Evolutionary conservation across 768 basidiomycete genomes (phyloP).

Genomic region (Austroboletus festivus): DNA sequence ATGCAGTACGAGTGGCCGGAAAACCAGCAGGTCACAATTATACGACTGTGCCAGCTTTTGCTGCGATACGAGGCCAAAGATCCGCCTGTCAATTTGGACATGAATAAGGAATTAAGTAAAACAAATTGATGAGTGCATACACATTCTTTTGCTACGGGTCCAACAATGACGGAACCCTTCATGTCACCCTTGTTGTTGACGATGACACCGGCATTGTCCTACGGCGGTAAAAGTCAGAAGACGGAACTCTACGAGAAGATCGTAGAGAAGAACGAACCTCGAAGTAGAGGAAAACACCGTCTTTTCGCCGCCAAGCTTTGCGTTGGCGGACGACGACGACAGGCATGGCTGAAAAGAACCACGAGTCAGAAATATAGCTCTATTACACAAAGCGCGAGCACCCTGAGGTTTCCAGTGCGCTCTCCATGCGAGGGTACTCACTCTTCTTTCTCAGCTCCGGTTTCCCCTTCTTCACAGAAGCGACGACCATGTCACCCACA

Average conservation of each 20-base stretch:
- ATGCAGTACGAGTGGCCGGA: conserved; percentile 11
- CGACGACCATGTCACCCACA: conserved; percentile 94
- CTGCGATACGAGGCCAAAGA: conserved; percentile 98
- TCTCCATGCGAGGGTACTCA: conserved; percentile 40
- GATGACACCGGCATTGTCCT: conserved; percentile 96
- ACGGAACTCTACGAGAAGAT: neutral
- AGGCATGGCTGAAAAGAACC: conserved; percentile 74
- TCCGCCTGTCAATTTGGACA: conserved; percentile 60
- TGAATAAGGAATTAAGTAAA: neutral
- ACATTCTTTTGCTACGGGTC: conserved; percentile 99
- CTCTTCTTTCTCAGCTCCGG: conserved; percentile 99
- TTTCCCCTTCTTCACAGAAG: conserved; percentile 99
- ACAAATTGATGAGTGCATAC: conserved; percentile 46
- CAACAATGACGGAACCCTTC: conserved; percentile 98
- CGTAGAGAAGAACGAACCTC: conserved; percentile 50
- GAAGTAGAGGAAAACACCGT: conserved; percentile 99
- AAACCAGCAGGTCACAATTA: conserved; percentile 39
- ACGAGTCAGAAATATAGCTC: conserved; percentile 9
- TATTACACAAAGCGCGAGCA: neutral
- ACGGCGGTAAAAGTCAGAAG: neutral
- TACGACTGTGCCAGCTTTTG: conserved; percentile 97
- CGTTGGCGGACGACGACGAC: conserved; percentile 96
- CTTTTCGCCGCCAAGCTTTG: conserved; percentile 96
- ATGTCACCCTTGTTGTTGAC: conserved; percentile 99
- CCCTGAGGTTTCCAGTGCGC: too few relatives aligned